Percentiles rank a stretch among this genome's conserved stretches.
phyloP scores from a whole-genome alignment of 1,139 yeast species.

The Suzukiozyma palmioleophila region DNA sequence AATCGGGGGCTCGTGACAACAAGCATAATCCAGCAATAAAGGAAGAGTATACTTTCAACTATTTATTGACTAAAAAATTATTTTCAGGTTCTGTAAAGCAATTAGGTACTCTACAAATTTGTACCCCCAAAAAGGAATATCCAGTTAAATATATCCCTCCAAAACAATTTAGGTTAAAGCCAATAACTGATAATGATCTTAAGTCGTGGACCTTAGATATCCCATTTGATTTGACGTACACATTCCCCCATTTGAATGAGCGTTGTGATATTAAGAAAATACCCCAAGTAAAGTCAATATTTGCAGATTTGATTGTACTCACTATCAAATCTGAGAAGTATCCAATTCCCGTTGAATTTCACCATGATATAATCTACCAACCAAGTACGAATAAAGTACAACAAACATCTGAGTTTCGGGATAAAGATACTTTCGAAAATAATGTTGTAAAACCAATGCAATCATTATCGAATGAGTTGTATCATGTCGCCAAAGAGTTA shows the following conservation, averaged over 20 bases:
- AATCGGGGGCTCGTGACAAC: conserved; percentile 8
- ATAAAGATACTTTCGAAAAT: conserved; percentile 22
- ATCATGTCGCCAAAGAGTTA: conserved; percentile 16
- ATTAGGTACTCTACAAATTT: conserved; percentile 17
- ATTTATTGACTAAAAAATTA: conserved; percentile 13
- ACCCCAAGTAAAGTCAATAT: conserved; percentile 29
- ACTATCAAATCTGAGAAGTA: conserved; percentile 28
- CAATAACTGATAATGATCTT: conserved; percentile 8
- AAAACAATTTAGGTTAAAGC: conserved; percentile 14
- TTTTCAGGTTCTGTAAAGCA: conserved; percentile 12
- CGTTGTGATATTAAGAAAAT: conserved; percentile 8
- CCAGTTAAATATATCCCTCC: conserved; percentile 32
- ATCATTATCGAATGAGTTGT: conserved; percentile 17
- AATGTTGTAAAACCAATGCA: conserved; percentile 22
- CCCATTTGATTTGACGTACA: conserved; percentile 22
- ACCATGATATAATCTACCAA: conserved; percentile 33
- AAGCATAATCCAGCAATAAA: conserved; percentile 8
- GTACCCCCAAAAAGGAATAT: conserved; percentile 26
- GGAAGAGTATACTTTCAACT: conserved; percentile 12
- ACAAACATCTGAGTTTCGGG: conserved; percentile 12
- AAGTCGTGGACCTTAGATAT: conserved; percentile 25
- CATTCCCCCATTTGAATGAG: conserved; percentile 6
- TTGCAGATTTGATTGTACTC: conserved; percentile 29
- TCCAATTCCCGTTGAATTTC: conserved; percentile 38
- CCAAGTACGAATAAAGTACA: conserved; percentile 7